Evolutionary conservation across 805 yeast genomes (phyloP).

Genomic region (Barnettozyma botsteinii): DNA sequence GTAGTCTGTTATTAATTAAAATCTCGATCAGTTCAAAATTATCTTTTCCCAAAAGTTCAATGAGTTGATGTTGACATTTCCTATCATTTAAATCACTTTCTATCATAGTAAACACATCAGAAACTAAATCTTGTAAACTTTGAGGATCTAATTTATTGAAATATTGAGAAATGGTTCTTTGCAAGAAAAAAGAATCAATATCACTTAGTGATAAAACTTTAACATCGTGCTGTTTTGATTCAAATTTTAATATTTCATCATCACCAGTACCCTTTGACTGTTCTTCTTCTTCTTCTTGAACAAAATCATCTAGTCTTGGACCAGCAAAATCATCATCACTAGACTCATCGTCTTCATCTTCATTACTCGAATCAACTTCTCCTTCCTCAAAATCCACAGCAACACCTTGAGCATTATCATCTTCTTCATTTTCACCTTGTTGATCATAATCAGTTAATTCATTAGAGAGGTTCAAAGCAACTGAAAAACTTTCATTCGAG

Average conservation of each 20-base stretch:
- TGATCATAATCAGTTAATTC: conserved; percentile 44
- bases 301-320: conserved; percentile 24
- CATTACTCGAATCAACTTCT: conserved; percentile 25
- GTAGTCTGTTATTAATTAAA: conserved; percentile 44
- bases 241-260: conserved; percentile 19
- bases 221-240: conserved; percentile 10
- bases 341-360: conserved; percentile 24
- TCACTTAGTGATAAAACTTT: conserved; percentile 30
- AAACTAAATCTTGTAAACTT: conserved; percentile 35
- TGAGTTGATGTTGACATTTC: conserved; percentile 48
- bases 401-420: conserved; percentile 38
- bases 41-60: conserved; percentile 47
- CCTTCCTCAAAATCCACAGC: conserved; percentile 27
- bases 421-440: conserved; percentile 19
- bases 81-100: conserved; percentile 31
- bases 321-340: conserved; percentile 31
- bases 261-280: conserved; percentile 19
- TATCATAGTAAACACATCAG: conserved; percentile 36
- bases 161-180: conserved; percentile 38
- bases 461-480: conserved; percentile 33
- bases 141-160: conserved; percentile 34
- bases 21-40: conserved; percentile 43
- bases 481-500: conserved; percentile 25
- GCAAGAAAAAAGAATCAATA: conserved; percentile 49
- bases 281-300: conserved; percentile 20